Evolutionary conservation across 768 basidiomycete genomes (phyloP), one percentile per base, ranked within the genome.

Genomic region (Cystofilobasidium ferigula): DNA sequence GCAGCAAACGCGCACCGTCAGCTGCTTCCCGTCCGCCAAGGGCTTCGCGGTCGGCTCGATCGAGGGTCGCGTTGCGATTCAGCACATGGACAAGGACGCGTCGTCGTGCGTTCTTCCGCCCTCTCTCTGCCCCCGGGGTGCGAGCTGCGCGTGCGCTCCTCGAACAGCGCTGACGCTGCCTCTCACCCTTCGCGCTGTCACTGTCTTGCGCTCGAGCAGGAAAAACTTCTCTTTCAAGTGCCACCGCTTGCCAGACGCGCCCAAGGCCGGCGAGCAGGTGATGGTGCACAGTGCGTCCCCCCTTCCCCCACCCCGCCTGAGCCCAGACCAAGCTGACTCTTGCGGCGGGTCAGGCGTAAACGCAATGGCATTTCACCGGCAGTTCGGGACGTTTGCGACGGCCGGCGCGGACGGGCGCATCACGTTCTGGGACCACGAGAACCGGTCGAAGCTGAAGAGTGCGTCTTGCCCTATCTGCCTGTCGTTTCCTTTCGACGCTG

Each of bases 11-110:
- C 86, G 47, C 87, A 89, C 43, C 7, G 58, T 60, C 22, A 42
- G 38, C 24, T 60, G 58, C 58, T 60, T 60, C 40, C 58, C 58
- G 20, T 38, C 58, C 71, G 79, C 84, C 14, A 82, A 81, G 64
- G 86, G 88, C 72, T 78, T 70, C 9, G 80, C 82, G 3, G 75
- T 82, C 1, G 80, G 90, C 34, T 79, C 88, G 42, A 76, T 77
- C 56, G 72, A 76, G 24, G 72, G 68, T 10, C 73, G 78, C 42
- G 63, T 60, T 13, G 61, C 57, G 35, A 57, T 45, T 30, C 57
- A 40, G 32, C 51, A 56, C 42, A 54, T 54, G 51, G 51, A 54
- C 16, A 54, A 54, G 28, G 42, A 43, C 26, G n/a, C 54, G 57
- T 38, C 36, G 40, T 32, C 34, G 36, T 57, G 22, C 1, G 24